Evolutionary conservation across 2,329 filamentous ascomycete genomes (phyloP), one percentile per base, ranked within the genome.

Genomic region (Fusarium sacchari): DNA sequence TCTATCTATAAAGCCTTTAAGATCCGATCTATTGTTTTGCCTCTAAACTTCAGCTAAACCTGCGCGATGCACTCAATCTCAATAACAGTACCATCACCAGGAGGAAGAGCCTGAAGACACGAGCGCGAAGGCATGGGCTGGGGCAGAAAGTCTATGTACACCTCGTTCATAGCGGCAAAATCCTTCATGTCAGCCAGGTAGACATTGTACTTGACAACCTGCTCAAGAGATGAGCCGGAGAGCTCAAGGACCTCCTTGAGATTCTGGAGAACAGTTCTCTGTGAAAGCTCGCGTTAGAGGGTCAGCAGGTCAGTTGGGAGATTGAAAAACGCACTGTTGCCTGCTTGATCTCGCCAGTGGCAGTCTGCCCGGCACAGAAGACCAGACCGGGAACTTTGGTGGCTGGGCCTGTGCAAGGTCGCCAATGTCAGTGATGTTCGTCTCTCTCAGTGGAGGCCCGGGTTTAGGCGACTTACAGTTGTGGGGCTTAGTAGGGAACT

Each of bases 131-230:
- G 83, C 83, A 83, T 84, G 6, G 82, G 82, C 73, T 83, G 73
- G 17, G 82, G 82, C 11, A 84, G 71, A 44, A 83, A 84, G 3
- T 82, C 81, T 57, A 84, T 79, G 61, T 81, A 82, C 5, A 73
- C 80, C 73, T 81, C 79, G 60, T 82, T 81, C 90, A 94, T 93
- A 78, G 91, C 89, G 22, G 86, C 88, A 78, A 94, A 94, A 80
- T 94, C 86, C 66, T 88, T 89, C 91, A 94, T 94, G 76, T 91
- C 88, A 57, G 89, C 88, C 47, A 94, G 84, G 84, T 93, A 94
- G 71, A 94, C 90, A 72, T 88, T 89, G 62, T 92, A 89, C 84
- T 93, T 93, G 76, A 94, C 89, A 22, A 93, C 89, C 77, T 89
- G 89, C 58, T 85, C 82, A 34, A 94, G 85, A 37, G 84, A 86